phyloP scores from a whole-genome alignment of 2,329 filamentous ascomycete genomes.

The Penicillium sp. region DNA sequence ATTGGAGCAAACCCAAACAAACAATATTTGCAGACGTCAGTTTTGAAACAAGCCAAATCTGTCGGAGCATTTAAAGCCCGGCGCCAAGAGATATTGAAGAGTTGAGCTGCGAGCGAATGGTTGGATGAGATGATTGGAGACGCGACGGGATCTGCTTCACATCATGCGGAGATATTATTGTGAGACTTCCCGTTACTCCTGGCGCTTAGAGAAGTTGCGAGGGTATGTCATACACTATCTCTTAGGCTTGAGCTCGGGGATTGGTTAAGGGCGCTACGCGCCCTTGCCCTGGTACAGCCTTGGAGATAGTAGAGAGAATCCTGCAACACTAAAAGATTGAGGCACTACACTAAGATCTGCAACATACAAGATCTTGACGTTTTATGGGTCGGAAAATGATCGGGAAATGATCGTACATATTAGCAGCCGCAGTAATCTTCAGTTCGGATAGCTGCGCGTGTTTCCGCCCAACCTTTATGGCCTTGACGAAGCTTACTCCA shows the following conservation, averaged over 20 bases:
- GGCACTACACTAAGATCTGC: too few relatives aligned
- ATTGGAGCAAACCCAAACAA: conserved; percentile 15
- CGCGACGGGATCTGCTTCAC: conserved; percentile 7
- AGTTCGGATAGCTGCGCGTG: too few relatives aligned
- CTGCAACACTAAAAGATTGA: neutral
- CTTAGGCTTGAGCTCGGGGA: neutral
- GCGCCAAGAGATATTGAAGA: conserved; percentile 4
- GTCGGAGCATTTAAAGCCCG: conserved; percentile 3
- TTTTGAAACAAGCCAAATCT: conserved; percentile 14
- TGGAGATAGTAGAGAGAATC: neutral
- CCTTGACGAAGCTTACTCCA: neutral
- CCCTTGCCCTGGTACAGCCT: conserved; percentile 3
- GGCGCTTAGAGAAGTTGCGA: conserved; percentile 17
- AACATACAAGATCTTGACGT: too few relatives aligned
- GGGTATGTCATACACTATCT: too few relatives aligned
- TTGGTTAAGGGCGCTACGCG: conserved; percentile 17
- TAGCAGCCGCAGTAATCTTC: too few relatives aligned
- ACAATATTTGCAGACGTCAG: conserved; percentile 2
- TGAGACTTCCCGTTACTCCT: conserved; percentile 15
- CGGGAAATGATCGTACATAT: too few relatives aligned
- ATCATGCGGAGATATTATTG: conserved; percentile 13
- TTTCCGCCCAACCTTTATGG: too few relatives aligned
- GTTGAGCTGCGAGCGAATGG: conserved; percentile 3
- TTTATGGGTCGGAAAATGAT: too few relatives aligned
- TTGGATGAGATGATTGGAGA: conserved; percentile 16